Evolutionary conservation across 148 eudicot species (phyloP).

Genomic region (Rhododendron mucronatum): DNA sequence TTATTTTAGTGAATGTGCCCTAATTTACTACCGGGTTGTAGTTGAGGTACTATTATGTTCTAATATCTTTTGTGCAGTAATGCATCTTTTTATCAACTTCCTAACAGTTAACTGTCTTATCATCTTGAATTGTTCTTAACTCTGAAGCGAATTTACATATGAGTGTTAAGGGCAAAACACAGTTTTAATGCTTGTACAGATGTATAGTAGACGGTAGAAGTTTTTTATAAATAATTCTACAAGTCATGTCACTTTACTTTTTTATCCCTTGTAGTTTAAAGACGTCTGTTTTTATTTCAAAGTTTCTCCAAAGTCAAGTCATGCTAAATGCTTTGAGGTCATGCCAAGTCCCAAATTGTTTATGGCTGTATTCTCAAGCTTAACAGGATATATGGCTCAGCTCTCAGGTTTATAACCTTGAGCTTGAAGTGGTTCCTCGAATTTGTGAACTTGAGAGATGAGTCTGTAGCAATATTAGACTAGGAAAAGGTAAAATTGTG

Average conservation of each 20-base stretch:
- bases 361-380: neutral
- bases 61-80: neutral
- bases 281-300: neutral
- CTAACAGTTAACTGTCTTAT: neutral
- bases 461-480: neutral
- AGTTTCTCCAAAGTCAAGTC: neutral
- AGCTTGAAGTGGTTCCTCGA: neutral
- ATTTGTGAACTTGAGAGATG: neutral
- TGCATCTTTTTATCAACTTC: neutral
- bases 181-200: neutral
- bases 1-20: constrained; percentile 42
- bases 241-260: neutral
- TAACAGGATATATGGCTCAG: neutral
- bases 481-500: neutral
- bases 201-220: neutral
- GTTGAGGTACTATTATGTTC: neutral
- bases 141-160: neutral
- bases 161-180: neutral
- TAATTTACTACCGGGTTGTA: neutral
- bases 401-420: neutral
- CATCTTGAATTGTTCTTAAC: neutral
- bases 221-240: neutral
- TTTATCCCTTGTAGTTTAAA: neutral
- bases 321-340: neutral
- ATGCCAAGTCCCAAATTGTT: neutral